These are phyloP conservation scores for Plasmodium adleri DNA, from an alignment of 169 alveolate species.

Conservation along the genomic window DNA sequence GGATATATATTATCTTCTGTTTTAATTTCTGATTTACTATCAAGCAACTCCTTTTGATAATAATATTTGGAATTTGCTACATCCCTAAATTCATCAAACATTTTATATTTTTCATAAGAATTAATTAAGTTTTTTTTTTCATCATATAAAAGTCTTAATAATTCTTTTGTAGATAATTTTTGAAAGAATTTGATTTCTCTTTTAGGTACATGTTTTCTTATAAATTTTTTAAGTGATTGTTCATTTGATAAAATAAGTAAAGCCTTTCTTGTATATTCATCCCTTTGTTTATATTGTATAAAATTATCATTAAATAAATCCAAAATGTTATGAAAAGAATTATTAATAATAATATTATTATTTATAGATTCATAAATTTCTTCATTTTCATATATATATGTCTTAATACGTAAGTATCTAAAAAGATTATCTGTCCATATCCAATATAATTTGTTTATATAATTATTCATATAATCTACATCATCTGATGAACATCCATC, in stretches of 20 bases:
- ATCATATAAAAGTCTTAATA: constrained; percentile 12
- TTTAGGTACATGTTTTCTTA: constrained; percentile 28
- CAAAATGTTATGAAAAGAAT: not conserved
- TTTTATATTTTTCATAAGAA: constrained; percentile 38
- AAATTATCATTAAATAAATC: constrained; percentile 24
- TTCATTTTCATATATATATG: constrained; percentile 69
- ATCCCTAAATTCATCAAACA: constrained; percentile 57
- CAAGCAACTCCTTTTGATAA: constrained; percentile 41
- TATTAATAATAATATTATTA: not conserved
- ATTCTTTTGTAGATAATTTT: constrained; percentile 17
- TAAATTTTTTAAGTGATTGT: constrained; percentile 12
- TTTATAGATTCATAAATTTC: constrained; percentile 21
- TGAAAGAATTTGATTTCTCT: constrained; percentile 57
- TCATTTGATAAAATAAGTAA: constrained; percentile 46
- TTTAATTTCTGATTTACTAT: constrained; percentile 26
- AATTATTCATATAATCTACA: constrained; percentile 29
- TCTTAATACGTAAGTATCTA: constrained; percentile 39
- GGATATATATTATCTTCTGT: constrained; percentile 7
- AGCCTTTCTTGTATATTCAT: constrained; percentile 49
- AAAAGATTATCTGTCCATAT: constrained; percentile 59
- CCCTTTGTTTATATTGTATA: constrained; percentile 21
- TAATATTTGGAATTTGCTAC: constrained; percentile 75
- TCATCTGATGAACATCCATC: constrained; percentile 55
- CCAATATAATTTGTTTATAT: constrained; percentile 51
- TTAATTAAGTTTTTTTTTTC: constrained; percentile 68